Evolutionary conservation across 768 basidiomycete genomes (phyloP).

Genomic region (Gyrodon lividus): DNA sequence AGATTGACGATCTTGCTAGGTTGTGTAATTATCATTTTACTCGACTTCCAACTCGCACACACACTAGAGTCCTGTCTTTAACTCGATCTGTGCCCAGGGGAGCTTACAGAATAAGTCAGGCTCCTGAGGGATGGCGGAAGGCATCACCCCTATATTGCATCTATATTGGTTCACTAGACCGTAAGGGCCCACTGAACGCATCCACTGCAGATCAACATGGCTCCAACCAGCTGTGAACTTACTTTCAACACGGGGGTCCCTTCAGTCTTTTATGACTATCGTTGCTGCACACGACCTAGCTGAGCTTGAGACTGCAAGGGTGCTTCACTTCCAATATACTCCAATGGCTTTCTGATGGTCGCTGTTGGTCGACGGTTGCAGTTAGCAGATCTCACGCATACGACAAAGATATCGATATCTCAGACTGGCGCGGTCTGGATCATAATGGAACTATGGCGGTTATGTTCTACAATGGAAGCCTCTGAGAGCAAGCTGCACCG

Average conservation of each 20-base stretch:
- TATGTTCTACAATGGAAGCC: slow-evolving; percentile 1
- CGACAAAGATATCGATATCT: background rate
- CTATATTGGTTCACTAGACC: background rate
- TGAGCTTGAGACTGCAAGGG: slow-evolving; percentile 1
- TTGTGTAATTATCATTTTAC: slow-evolving; percentile 25
- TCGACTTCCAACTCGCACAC: slow-evolving; percentile 8
- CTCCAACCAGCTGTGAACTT: background rate
- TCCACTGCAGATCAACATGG: slow-evolving; percentile 1
- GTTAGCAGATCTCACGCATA: background rate
- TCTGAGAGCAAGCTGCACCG: background rate
- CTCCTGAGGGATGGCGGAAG: background rate
- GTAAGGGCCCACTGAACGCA: background rate
- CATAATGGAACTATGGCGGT: slow-evolving; percentile 2
- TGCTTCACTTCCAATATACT: background rate
- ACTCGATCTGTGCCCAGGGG: slow-evolving; percentile 2
- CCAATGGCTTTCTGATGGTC: background rate
- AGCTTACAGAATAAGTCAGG: background rate
- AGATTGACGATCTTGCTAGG: slow-evolving; percentile 10
- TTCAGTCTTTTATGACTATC: background rate
- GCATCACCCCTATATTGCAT: background rate
- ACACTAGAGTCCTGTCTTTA: background rate
- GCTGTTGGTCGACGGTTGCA: background rate
- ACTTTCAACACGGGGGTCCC: background rate
- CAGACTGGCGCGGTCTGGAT: slow-evolving; percentile 4
- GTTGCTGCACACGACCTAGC: background rate